phyloP scores from a whole-genome alignment of 1,284 basidiomycete genomes.

The Malassezia pachydermatis region DNA sequence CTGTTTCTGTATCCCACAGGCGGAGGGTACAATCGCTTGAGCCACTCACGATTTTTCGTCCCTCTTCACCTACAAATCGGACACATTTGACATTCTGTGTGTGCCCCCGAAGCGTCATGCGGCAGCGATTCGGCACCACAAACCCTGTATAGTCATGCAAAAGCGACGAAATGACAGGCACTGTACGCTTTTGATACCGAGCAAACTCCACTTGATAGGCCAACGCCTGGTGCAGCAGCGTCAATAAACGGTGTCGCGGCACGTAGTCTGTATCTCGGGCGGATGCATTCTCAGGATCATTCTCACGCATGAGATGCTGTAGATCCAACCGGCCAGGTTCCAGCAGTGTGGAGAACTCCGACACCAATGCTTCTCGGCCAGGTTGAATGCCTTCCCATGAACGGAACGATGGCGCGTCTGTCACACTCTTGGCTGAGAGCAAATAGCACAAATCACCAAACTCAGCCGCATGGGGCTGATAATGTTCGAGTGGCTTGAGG shows the following conservation, averaged over 20 bases:
- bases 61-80: conserved; percentile 49
- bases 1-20: conserved; percentile 38
- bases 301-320: conserved; percentile 14
- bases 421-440: conserved; percentile 49
- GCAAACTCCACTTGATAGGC: conserved; percentile 51
- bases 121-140: conserved; percentile 33
- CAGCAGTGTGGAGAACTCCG: conserved; percentile 38
- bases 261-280: conserved; percentile 36
- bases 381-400: conserved; percentile 52
- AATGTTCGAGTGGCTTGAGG: conserved; percentile 53
- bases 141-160: conserved; percentile 38
- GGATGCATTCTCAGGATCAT: not conserved
- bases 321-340: conserved; percentile 38
- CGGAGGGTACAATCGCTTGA: conserved; percentile 47
- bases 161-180: conserved; percentile 40
- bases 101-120: conserved; percentile 47
- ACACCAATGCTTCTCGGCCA: conserved; percentile 49
- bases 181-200: conserved; percentile 43
- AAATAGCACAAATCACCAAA: conserved; percentile 52
- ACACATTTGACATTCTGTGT: conserved; percentile 51
- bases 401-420: conserved; percentile 51
- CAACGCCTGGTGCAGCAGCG: conserved; percentile 51
- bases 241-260: conserved; percentile 49
- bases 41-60: conserved; percentile 49
- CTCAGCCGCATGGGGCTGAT: conserved; percentile 52